Percentiles rank a stretch among this genome's conserved stretches.
phyloP scores from a whole-genome alignment of 108 stramenopile genomes.

The Stephanodiscus minutulus region DNA sequence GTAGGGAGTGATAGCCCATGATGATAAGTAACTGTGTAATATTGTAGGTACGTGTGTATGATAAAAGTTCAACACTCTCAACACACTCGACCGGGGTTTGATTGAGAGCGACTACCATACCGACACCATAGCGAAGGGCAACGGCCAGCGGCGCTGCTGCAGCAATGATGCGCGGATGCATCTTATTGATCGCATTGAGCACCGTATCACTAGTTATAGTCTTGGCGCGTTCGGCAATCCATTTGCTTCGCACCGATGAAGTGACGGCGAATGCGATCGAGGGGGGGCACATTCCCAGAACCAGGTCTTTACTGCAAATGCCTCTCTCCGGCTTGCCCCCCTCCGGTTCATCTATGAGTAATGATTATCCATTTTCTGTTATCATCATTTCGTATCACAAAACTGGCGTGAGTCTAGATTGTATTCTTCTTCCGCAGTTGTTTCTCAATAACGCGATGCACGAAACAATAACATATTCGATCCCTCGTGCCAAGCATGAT shows the following conservation, averaged over 20 bases:
- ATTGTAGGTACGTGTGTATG: too few species aligned
- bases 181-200: neutral
- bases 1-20: too few species aligned
- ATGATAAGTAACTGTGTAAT: too few species aligned
- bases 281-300: neutral
- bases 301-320: neutral
- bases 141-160: neutral
- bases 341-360: neutral
- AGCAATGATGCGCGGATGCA: neutral
- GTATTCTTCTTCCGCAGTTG: neutral
- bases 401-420: constrained; percentile 16
- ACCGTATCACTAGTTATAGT: neutral
- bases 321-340: neutral
- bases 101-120: too few species aligned
- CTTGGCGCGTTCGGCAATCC: neutral
- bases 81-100: too few species aligned
- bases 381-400: constrained; percentile 16
- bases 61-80: too few species aligned
- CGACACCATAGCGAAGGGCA: neutral
- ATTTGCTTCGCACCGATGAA: neutral
- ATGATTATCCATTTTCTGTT: neutral
- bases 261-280: neutral
- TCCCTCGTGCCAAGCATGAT: constrained; percentile 1
- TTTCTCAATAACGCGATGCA: neutral
- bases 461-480: neutral